Base-by-base conservation (phyloP, 768 basidiomycete genomes). In the Glaciozyma antarctica region DNA sequence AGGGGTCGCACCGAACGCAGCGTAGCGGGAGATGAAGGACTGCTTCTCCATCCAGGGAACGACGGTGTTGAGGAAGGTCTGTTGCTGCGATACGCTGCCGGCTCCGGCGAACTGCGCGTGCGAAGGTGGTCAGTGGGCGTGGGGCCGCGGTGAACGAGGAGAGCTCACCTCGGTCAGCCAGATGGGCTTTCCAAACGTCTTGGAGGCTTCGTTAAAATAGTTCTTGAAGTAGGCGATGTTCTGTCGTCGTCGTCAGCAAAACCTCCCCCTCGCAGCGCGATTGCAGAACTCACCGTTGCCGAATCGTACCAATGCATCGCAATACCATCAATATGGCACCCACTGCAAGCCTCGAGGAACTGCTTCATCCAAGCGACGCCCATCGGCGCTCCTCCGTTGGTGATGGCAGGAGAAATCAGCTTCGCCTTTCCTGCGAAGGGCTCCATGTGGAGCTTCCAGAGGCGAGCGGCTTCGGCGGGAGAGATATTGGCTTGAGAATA, bases 321-420 rank as follows among this genome's bases (percentile, higher is more conserved):
- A 5, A 67, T 49, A 10, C 57, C 63, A 26, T 62, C 60, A 7
- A 64, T 49, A 19, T 67, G 56, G 54, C 69, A 71, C 8, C 51
- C 43, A 2, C 61, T 55, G 63, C 70, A 71, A 17, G 24, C 48
- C 1, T 1, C 43, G 2, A 52, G 43, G 52, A 71, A 71, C 13
- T 54, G 21, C 28, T 13, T 15, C 56, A 57, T 57, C 56, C 56
- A 57, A 2, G 38, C n/a, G 2, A 38, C 38, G n/a, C 56, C 56
- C 56, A 57, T 57, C 1, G 56, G 56, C 12, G 56, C 56, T 24
- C 56, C 56, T 15, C 56, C 56, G 24, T 63, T 68, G 13, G 70
- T 71, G 16, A 71, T 63, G 2, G 70, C 70, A 17, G 66, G 66
- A 49, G 66, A 62, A 51, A 65, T 58, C 43, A 71, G 70, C 54